Conservation (phyloP, 192 early-diverging fungal genomes). For the Gonapodya prolifera region DNA sequence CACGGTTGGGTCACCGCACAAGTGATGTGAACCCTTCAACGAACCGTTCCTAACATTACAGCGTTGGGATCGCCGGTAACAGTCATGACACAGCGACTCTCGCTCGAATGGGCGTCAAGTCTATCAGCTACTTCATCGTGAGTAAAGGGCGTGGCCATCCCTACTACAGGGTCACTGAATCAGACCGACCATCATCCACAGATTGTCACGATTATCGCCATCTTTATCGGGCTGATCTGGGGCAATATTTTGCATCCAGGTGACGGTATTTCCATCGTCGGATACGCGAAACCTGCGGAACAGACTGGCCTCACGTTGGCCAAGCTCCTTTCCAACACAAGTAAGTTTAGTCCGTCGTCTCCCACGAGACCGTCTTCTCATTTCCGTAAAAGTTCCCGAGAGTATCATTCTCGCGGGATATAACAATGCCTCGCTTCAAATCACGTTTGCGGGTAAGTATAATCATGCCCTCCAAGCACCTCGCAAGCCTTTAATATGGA, state of each 20-base stretch:
- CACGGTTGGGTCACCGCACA: too few species aligned
- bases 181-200: too few species aligned
- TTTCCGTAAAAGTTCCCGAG: slow-evolving; percentile 22
- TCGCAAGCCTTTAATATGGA: too few species aligned
- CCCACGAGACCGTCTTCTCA: slow-evolving; percentile 39
- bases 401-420: slow-evolving; percentile 40
- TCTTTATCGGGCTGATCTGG: slow-evolving; percentile 49
- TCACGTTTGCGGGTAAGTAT: slow-evolving; percentile 27
- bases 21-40: too few species aligned
- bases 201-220: slow-evolving; percentile 41
- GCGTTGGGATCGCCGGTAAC: slow-evolving; percentile 64
- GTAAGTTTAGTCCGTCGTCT: neutral
- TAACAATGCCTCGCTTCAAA: slow-evolving; percentile 30
- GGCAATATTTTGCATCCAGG: slow-evolving; percentile 54
- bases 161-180: slow-evolving; percentile 4
- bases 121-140: slow-evolving; percentile 54
- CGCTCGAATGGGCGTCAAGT: slow-evolving; percentile 51
- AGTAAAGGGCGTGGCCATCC: slow-evolving; percentile 10
- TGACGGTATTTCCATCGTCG: slow-evolving; percentile 24
- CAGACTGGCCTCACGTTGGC: slow-evolving; percentile 30
- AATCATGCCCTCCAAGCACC: too few species aligned
- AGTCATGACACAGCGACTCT: slow-evolving; percentile 43
- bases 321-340: slow-evolving; percentile 13
- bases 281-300: slow-evolving; percentile 10
- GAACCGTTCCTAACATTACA: too few species aligned